Evolutionary conservation across 306 rosid species (phyloP).

Genomic region (Citrullus colocynthis): DNA sequence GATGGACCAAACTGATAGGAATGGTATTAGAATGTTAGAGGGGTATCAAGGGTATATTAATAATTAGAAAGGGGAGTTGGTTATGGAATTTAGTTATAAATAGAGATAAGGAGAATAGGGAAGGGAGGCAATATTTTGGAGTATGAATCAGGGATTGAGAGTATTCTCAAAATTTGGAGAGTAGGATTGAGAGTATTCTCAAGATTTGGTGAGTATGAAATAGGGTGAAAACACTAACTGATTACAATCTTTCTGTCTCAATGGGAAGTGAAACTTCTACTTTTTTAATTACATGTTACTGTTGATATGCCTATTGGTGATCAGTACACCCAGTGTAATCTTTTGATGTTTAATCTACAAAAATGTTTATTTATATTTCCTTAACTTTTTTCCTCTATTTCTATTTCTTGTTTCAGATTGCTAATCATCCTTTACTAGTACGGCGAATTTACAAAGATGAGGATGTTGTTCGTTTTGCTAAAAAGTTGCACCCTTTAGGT

Average conservation of each 20-base stretch:
- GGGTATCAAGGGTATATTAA: too few relatives aligned
- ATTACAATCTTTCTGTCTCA: background rate
- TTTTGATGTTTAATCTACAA: background rate
- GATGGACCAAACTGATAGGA: background rate
- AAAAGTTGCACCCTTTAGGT: conserved; percentile 65
- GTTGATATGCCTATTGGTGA: background rate
- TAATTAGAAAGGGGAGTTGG: too few relatives aligned
- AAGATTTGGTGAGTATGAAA: too few relatives aligned
- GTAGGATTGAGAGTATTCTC: too few relatives aligned
- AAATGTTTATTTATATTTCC: background rate
- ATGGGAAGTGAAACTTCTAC: background rate
- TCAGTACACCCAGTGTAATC: background rate
- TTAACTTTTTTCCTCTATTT: background rate
- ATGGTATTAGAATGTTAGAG: too few relatives aligned
- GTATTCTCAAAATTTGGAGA: too few relatives aligned
- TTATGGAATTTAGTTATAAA: too few relatives aligned
- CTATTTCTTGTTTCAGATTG: conserved; percentile 45
- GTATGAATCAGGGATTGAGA: too few relatives aligned
- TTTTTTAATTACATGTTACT: background rate
- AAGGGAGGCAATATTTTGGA: too few relatives aligned
- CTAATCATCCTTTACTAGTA: conserved; percentile 90
- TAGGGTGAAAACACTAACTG: too few relatives aligned
- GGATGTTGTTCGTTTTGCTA: conserved; percentile 79
- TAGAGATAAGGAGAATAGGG: too few relatives aligned
- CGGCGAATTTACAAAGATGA: conserved; percentile 77